phyloP scores from a whole-genome alignment of 2,329 filamentous ascomycete species.

The Colletotrichum tropicale region DNA sequence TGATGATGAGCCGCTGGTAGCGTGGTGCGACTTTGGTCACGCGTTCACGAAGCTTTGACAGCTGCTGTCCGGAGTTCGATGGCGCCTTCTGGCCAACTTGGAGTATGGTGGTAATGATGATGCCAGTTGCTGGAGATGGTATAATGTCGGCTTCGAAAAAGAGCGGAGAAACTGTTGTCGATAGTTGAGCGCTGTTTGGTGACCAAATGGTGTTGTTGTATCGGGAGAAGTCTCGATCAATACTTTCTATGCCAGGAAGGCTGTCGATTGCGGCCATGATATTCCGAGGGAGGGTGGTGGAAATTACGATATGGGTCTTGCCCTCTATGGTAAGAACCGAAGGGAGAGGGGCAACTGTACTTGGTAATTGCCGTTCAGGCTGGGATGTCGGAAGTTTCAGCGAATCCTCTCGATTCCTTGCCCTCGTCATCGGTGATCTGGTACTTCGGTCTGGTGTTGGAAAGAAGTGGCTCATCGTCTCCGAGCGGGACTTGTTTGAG shows the following conservation, averaged over 20 bases:
- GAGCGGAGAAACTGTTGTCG: constrained; percentile 36
- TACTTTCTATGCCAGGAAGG: constrained; percentile 54
- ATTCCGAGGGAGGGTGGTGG: constrained; percentile 48
- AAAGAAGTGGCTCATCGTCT: not conserved
- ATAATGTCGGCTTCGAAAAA: constrained; percentile 74
- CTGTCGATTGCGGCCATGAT: constrained; percentile 55
- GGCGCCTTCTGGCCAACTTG: constrained; percentile 74
- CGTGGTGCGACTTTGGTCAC: constrained; percentile 57
- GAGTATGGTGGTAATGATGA: constrained; percentile 74
- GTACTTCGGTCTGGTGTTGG: not conserved
- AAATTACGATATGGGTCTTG: constrained; percentile 50
- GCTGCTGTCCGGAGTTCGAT: constrained; percentile 47
- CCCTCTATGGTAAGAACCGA: constrained; percentile 14
- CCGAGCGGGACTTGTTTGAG: constrained; percentile 24
- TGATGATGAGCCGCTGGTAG: constrained; percentile 71
- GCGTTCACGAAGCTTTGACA: constrained; percentile 57
- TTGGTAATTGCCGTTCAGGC: too few relatives aligned
- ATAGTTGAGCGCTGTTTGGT: constrained; percentile 26
- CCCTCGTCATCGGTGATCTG: not conserved
- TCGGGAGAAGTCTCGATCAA: constrained; percentile 64
- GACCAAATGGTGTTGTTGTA: constrained; percentile 39
- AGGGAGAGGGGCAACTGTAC: constrained; percentile 15
- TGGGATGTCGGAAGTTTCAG: not conserved
- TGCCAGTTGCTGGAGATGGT: constrained; percentile 69
- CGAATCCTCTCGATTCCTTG: not conserved